Evolutionary conservation across 1,139 yeast genomes (phyloP), one percentile per base, ranked within the genome.

Genomic region (Geotrichum macrosporum): DNA sequence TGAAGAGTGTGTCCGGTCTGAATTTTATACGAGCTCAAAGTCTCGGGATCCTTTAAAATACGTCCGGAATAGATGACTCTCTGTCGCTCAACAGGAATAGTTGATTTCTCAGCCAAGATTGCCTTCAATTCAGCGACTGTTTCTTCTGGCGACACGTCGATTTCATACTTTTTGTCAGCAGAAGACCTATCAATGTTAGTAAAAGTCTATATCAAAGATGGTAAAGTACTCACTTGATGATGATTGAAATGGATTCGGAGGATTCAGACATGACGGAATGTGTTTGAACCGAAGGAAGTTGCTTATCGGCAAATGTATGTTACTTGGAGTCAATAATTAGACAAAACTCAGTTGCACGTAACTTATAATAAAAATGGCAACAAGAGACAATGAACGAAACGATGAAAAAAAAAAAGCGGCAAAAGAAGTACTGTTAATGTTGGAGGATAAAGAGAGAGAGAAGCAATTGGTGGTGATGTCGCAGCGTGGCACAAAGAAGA

Each of bases 51-150:
- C 63, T 89, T 89, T 62, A 92, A 75, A 36, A 92, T 95, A 59
- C 92, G 83, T 33, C 98, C 98, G 2, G 96, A 85, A 68, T 84
- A 92, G 60, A 92, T 89, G 63, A 92, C 75, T 50, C 97, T 75
- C 67, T 89, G 97, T 54, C 84, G 77, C 19, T 75, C 83, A 1
- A 79, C 80, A 4, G 94, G 82, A 41, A 88, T 74, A 22, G 77
- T 80, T 10, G 87, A 69, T 52, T 72, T 72, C 27, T 68, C 64
- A 29, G 81, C 81, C 48, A 92, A 73, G 57, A 72, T 72, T 41
- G 75, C 73, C 67, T 92, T 92, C 57, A 92, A 73, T 52, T 82
- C 85, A 31, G 72, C 69, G 32, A 89, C 79, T 1, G 89, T 79
- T 48, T 73, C 66, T 8, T 74, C 57, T 0, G 79, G 67, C 21